Percentiles rank a stretch among this genome's conserved stretches.
phyloP scores from a whole-genome alignment of 2,329 filamentous ascomycete species.

The Epichloe coenophiala region DNA sequence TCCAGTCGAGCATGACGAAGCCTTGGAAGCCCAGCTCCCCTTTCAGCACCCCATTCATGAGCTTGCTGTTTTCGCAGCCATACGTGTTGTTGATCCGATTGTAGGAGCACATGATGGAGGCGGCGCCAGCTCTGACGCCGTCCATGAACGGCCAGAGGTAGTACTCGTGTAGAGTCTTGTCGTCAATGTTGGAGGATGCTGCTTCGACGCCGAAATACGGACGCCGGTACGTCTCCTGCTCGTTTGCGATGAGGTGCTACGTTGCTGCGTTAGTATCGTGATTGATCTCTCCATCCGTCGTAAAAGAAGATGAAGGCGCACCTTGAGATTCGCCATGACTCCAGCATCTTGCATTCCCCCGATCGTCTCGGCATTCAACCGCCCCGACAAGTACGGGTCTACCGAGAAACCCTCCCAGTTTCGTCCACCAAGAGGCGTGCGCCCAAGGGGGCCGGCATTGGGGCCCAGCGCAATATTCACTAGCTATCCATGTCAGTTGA shows the following conservation, averaged over 20 bases:
- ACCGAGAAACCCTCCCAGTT: slow-evolving; percentile 66
- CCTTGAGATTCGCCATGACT: slow-evolving; percentile 63
- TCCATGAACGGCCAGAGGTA: slow-evolving; percentile 56
- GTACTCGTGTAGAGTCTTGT: slow-evolving; percentile 50
- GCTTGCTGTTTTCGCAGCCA: slow-evolving; percentile 57
- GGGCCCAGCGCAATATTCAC: slow-evolving; percentile 60
- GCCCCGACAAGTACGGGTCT: slow-evolving; percentile 58
- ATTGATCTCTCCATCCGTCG: background rate
- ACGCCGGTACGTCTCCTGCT: slow-evolving; percentile 41
- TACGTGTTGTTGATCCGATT: slow-evolving; percentile 61
- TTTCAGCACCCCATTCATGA: slow-evolving; percentile 57
- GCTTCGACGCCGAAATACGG: slow-evolving; percentile 33
- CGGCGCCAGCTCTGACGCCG: slow-evolving; percentile 41
- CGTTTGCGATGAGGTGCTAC: slow-evolving; percentile 45
- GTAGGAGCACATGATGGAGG: slow-evolving; percentile 54
- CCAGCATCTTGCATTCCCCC: slow-evolving; percentile 63
- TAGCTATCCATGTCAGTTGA: slow-evolving; percentile 19
- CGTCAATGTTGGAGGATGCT: slow-evolving; percentile 48
- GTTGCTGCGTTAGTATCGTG: background rate
- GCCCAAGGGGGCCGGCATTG: slow-evolving; percentile 55
- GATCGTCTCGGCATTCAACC: slow-evolving; percentile 58
- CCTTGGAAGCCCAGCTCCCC: slow-evolving; percentile 51
- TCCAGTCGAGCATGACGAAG: slow-evolving; percentile 58
- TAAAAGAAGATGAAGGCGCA: slow-evolving; percentile 6
- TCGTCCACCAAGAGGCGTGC: slow-evolving; percentile 56